phyloP scores from a whole-genome alignment of 1,284 basidiomycete species.

The Fomes fomentarius region DNA sequence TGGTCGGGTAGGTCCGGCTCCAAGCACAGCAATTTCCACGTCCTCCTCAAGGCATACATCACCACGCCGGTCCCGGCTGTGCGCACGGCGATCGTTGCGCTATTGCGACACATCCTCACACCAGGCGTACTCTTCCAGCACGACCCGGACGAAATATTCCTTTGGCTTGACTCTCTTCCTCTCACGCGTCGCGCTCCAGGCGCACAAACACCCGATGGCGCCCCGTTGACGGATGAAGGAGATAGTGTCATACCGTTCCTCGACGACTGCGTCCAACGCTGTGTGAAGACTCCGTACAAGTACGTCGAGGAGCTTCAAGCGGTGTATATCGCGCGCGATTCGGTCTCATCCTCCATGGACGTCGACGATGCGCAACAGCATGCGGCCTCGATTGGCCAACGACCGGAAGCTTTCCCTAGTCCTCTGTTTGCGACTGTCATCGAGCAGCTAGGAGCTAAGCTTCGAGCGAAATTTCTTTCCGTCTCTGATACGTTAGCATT shows the following conservation, averaged over 20 bases:
- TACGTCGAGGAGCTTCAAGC: slow-evolving; percentile 78
- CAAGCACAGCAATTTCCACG: slow-evolving; percentile 60
- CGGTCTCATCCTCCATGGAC: neutral
- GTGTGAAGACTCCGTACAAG: slow-evolving; percentile 82
- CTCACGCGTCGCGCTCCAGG: slow-evolving; percentile 37
- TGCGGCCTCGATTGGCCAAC: slow-evolving; percentile 13
- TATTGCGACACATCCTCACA: slow-evolving; percentile 67
- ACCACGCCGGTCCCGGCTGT: slow-evolving; percentile 54
- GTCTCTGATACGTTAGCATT: slow-evolving; percentile 67
- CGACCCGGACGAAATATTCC: slow-evolving; percentile 68
- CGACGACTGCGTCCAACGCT: slow-evolving; percentile 88
- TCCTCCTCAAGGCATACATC: slow-evolving; percentile 70
- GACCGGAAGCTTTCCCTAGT: slow-evolving; percentile 48
- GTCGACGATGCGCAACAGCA: neutral
- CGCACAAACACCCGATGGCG: slow-evolving; percentile 51
- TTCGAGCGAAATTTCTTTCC: slow-evolving; percentile 52
- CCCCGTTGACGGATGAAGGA: slow-evolving; percentile 59
- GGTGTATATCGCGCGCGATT: slow-evolving; percentile 24
- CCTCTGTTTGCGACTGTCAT: slow-evolving; percentile 78
- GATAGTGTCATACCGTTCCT: slow-evolving; percentile 72
- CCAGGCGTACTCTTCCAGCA: slow-evolving; percentile 84
- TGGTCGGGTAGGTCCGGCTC: slow-evolving; percentile 74
- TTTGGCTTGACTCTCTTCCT: slow-evolving; percentile 77
- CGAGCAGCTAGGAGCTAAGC: slow-evolving; percentile 75
- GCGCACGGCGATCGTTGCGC: slow-evolving; percentile 53